These are phyloP conservation scores for Linnemannia schmuckeri DNA, from an alignment of 192 early-diverging fungal species.

Conservation along the genomic window DNA sequence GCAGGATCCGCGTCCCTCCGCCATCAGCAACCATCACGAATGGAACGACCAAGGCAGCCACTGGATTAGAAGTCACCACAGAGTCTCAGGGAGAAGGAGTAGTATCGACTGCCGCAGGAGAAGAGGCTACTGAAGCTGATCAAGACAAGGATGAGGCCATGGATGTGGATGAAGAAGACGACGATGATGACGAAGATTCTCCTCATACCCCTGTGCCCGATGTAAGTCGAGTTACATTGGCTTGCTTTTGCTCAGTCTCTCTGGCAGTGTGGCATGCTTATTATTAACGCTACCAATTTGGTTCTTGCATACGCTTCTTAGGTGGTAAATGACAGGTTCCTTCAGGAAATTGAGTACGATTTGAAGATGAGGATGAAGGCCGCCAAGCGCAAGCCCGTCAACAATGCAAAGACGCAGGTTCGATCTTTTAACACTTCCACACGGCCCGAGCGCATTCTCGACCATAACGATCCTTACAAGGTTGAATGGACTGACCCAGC, in stretches of 20 bases:
- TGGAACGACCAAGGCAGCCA: neutral
- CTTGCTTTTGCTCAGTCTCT: neutral
- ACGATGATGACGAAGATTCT: constrained; percentile 36
- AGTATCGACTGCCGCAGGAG: neutral
- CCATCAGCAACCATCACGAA: neutral
- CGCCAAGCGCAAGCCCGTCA: constrained; percentile 82
- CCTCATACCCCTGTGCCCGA: constrained; percentile 4
- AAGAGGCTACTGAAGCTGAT: constrained; percentile 15
- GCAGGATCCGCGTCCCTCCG: constrained; percentile 56
- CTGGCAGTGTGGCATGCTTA: neutral
- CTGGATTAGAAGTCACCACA: neutral
- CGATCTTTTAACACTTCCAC: constrained; percentile 78
- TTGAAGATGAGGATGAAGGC: constrained; percentile 84
- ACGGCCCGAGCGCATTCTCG: constrained; percentile 75
- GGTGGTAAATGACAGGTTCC: constrained; percentile 44
- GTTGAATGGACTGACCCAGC: constrained; percentile 84
- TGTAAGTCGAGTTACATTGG: constrained; percentile 2
- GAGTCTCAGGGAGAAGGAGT: neutral
- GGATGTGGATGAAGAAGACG: constrained; percentile 46
- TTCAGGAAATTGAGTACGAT: constrained; percentile 72
- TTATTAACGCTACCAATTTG: neutral
- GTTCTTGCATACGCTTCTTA: neutral
- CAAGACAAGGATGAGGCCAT: constrained; percentile 37
- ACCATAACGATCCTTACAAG: constrained; percentile 93
- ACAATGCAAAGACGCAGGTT: constrained; percentile 82